Evolutionary conservation across 257 asterid genomes (phyloP).

Genomic region (Fraxinus americana): DNA sequence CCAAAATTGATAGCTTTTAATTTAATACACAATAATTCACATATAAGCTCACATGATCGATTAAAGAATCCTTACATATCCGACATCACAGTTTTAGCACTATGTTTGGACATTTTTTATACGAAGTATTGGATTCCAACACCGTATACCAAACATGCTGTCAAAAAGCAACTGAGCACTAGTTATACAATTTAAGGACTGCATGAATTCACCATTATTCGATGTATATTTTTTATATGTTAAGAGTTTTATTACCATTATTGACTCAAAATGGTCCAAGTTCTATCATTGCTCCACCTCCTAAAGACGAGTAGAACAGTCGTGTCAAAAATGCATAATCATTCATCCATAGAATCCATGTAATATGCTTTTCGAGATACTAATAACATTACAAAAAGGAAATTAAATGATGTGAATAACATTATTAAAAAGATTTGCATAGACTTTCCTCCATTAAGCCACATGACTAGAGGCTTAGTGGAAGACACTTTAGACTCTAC

Average conservation of each 20-base stretch:
- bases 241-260: slow-evolving; percentile 28
- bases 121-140: slow-evolving; percentile 22
- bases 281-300: slow-evolving; percentile 34
- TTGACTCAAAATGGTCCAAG: slow-evolving; percentile 38
- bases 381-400: background rate
- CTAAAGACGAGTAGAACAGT: slow-evolving; percentile 41
- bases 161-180: background rate
- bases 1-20: too few species aligned
- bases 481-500: too few species aligned
- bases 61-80: too few species aligned
- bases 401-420: background rate
- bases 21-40: too few species aligned
- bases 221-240: slow-evolving; percentile 30
- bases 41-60: too few species aligned
- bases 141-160: too few species aligned
- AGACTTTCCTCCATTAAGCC: too few species aligned
- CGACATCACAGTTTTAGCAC: too few species aligned
- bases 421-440: too few species aligned
- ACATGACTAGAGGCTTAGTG: too few species aligned
- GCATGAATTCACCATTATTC: slow-evolving; percentile 23
- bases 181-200: background rate
- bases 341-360: background rate
- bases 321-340: slow-evolving; percentile 15
- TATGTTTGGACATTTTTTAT: slow-evolving; percentile 17
- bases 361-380: background rate